Base-by-base conservation (phyloP, 163 green algal species). In the Trebouxia gelatinosa region DNA sequence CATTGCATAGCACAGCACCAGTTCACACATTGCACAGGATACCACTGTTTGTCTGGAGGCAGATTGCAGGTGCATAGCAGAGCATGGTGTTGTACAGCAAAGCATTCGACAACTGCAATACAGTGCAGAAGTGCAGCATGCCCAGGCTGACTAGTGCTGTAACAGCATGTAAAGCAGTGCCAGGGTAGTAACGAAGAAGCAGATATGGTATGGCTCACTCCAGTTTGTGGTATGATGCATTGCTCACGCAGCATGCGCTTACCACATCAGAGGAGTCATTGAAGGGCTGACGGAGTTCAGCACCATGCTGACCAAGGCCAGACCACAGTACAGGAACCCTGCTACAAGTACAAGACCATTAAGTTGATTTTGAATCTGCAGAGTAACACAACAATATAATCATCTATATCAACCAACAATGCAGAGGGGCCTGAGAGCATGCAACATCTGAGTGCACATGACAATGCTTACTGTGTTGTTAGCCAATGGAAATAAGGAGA, bases 351-450 rank as follows among this genome's bases (percentile, higher is more conserved):
- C 35, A 9, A 80, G 59, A 11, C 37, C 75, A 58, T 74, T 75
- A 0, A 80, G 62, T 31, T 48, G 75, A 67, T 75, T 75, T 29
- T 80, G 75, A 40, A 80, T 34, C 62, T 80, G 31, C 70, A 78
- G 6, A 48, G 21, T 54, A 54, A 23, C 43, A 54, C 9, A 54
- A 23, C 11, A 54, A 54, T 23, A 23, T 54, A 13, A 13, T 23
- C 9, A 54, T 54, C 43, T 54, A 54, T 54, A 9, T 54, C 43
- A 54, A 54, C 11, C 43, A 54, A 54, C 0, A 54, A 54, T 13
- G 43, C 13, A 23, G 9, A 23, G 43, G 9, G 43, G 9, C 9
- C 11, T 54, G 43, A 13, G 11, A 54, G 62, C 34, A 70, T 50
- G 62, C 32, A 50, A 40, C 2, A 67, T 40, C 11, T 6, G 58